Base-by-base conservation (phyloP, 148 eudicot genomes). In the Chenopodium quinoa region DNA sequence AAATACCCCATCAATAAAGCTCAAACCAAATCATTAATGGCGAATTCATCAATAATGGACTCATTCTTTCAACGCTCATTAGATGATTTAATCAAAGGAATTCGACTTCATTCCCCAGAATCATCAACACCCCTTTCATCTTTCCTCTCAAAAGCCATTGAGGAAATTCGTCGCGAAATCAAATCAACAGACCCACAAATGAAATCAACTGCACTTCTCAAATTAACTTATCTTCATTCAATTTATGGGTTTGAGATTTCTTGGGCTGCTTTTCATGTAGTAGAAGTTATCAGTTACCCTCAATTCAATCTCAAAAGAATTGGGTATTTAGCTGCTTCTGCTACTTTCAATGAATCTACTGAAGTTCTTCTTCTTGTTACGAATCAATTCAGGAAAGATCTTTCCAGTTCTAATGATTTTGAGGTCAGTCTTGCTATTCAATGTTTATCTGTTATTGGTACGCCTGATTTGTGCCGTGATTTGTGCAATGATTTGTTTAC, bases 371-470 rank as follows among this genome's bases (percentile, higher is more conserved):
- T 95, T 60, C 91, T 95, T 64, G 81, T 89, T 19, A 92, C 97
- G 6, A 90, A 95, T 72, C 97, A 93, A 81, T 87, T 95, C 40
- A 88, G 93, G 27, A 95, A 95, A 84, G 99, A 95, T 82, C 89
- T 95, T 52, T 65, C 86, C 0, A 90, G 93, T 23, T 7, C 81
- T 0, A 92, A 92, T 60, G 85, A 86, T 4, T 88, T 84, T 56
- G 97, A 92, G 84, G 93, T 90, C 0, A 86, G 93, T 71, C 77
- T 92, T 11, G 93, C 97, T 0, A 86, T 95, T 2, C 88, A 90
- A 44, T 87, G 92, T 34, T 79, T 95, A 1, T 85, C 92, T 1
- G 73, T 85, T 32, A 87, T 95, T 47, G 89, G 81, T 22, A 92
- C 91, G 0, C 81, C 87, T 7, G 97, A 95, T 86, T 85, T 95